Evolutionary conservation across 495 filamentous ascomycete species (phyloP), one percentile per base, ranked within the genome.

Genomic region (Talaromyces trachyspermus): DNA sequence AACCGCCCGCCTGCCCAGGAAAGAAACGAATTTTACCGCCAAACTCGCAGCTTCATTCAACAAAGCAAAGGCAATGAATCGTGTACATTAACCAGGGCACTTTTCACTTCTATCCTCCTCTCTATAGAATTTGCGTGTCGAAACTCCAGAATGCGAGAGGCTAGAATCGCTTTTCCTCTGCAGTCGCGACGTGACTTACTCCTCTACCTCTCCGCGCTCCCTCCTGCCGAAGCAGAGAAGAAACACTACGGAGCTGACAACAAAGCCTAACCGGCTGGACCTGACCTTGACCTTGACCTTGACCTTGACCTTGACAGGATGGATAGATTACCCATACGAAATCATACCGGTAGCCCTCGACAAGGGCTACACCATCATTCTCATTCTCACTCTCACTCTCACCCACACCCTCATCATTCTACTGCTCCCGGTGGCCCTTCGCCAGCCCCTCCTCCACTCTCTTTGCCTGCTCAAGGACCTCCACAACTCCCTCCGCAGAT

Each of bases 401-500:
- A 64, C 23, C 60, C 58, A 37, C 53, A 56, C 17, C 51, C 53
- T 19, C 43, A 55, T 9, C 56, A 53, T 37, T 63, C 66, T 32
- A 58, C 57, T 55, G 44, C 45, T 19, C 51, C 61, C 19, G 61
- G 33, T 15, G 29, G 24, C 24, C 41, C 15, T n/a, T 19, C 18
- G 19, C 20, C 42, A 12, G 20, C 17, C 46, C 59, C 17, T 40
- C 52, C 15, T 49, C 54, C 14, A 22, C 56, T 53, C 25, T 50
- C 59, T 42, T 49, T 54, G 49, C 51, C 53, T 17, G 47, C 53
- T 11, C 57, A 64, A 26, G 70, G 70, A 11, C 71, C 69, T 15
- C 72, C 73, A 22, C 74, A 77, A 57, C 62, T 77, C 49, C 74
- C 72, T 10, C 74, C 68, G 38, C 88, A 98, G 72, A 96, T 97